phyloP scores from a whole-genome alignment of 768 basidiomycete species.

The Coprinopsis cinerea region DNA sequence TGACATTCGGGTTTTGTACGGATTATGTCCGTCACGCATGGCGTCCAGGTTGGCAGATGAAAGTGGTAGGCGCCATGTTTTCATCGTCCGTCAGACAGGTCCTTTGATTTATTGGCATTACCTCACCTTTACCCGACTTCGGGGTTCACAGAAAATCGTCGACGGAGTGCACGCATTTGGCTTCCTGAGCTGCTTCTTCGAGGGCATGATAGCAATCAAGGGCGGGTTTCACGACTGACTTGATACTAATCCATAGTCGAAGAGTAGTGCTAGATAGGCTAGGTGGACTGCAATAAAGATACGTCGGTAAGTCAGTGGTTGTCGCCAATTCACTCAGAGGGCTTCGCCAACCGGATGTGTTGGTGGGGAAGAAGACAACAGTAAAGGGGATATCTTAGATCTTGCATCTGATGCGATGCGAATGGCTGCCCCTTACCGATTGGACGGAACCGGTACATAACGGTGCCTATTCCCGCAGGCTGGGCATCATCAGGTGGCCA shows the following conservation, averaged over 20 bases:
- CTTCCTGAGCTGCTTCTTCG: too few species aligned
- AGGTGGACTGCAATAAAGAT: too few species aligned
- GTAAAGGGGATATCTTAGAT: not conserved
- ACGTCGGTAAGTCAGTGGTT: too few species aligned
- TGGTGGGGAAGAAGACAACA: too few species aligned
- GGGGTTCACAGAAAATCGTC: not conserved
- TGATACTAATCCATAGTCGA: too few species aligned
- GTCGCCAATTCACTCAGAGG: too few species aligned
- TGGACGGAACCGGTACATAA: not conserved
- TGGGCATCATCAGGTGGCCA: constrained; percentile 5
- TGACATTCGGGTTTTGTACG: constrained; percentile 1
- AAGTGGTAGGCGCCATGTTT: not conserved
- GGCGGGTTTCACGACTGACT: too few species aligned
- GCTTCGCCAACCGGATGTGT: too few species aligned
- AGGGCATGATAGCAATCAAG: too few species aligned
- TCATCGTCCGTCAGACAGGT: not conserved
- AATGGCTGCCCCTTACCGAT: constrained; percentile 8
- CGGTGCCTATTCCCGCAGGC: constrained; percentile 1
- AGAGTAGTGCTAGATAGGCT: too few species aligned
- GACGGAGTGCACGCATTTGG: too few species aligned
- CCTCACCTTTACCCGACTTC: not conserved
- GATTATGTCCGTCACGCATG: not conserved
- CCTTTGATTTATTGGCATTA: not conserved
- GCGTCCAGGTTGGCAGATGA: not conserved
- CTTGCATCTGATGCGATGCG: not conserved